Base-by-base conservation (phyloP, 257 asterid genomes). In the Ophiorrhiza pumila region DNA sequence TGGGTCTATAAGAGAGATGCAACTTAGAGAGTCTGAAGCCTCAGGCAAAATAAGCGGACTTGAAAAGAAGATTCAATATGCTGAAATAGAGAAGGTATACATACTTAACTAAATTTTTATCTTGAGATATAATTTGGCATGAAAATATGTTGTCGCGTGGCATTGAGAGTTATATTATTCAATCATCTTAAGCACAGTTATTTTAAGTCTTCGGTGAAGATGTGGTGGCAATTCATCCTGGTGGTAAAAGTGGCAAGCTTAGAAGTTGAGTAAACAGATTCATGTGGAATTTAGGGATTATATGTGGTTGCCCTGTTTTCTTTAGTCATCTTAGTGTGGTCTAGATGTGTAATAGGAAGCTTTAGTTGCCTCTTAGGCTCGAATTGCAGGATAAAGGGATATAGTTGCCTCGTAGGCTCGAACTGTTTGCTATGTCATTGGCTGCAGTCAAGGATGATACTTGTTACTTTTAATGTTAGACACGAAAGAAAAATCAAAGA, bases 1-100 rank as follows among this genome's bases (percentile, higher is more conserved):
- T 78, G 99, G 98, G 64, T 92, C 99, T 74, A 86, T 95, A 78
- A 86, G 99, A 85, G 99, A 95, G 76, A 85, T 95, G 96, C 95
- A 95, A 84, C 98, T 92, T 37, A 90, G 86, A 87, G 98, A 89
- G 83, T 95, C 99, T 50, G 98, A 91, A 82, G 93, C 92, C 74
- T 91, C 99, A 58, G 98, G 97, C 53, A 91, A 86, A 83, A 91
- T 91, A 73, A 94, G 98, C 71, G 97, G 98, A 74, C 95, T 92
- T 75, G 98, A 95, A 80, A 95, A 92, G 91, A 87, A 95, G 84
- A 95, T 90, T 71, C 98, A 95, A 73, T 95, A 95, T 78, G 90
- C 98, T 58, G 98, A 92, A 80, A 95, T 95, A 65, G 98, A 95
- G 80, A 89, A 90, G 99, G 99, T 95, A 41, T 5, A 20, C 32